Percentiles rank a stretch among this genome's conserved stretches.
These are phyloP conservation scores for Astrephomene gubernaculifera DNA, from an alignment of 139 green algal species.

Conservation along the genomic window DNA sequence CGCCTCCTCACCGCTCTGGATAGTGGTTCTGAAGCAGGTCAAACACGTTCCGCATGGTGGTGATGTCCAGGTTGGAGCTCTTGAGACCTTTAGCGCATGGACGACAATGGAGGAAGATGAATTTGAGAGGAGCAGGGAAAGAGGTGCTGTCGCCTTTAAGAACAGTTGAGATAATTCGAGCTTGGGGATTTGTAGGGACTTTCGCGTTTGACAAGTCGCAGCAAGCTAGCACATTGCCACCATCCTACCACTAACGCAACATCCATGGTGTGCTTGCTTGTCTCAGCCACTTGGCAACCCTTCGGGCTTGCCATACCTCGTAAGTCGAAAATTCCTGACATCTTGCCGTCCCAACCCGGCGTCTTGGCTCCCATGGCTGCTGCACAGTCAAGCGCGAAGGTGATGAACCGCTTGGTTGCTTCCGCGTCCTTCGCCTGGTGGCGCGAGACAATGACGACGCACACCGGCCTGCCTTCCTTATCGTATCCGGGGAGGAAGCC, in stretches of 20 bases:
- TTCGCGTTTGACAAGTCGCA: too few relatives aligned
- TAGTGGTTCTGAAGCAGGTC: slow-evolving; percentile 67
- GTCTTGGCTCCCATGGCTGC: neutral
- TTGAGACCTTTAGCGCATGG: slow-evolving; percentile 44
- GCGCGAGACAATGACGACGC: slow-evolving; percentile 21
- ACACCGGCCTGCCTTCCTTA: neutral
- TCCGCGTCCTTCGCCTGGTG: slow-evolving; percentile 34
- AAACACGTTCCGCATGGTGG: slow-evolving; percentile 55
- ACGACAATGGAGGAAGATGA: too few relatives aligned
- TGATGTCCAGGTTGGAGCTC: slow-evolving; percentile 51
- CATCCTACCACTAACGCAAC: too few relatives aligned
- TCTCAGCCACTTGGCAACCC: too few relatives aligned
- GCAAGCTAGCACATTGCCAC: too few relatives aligned
- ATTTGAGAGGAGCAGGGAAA: too few relatives aligned
- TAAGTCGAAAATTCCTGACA: slow-evolving; percentile 35
- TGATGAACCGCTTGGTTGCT: slow-evolving; percentile 2
- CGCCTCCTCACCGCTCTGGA: slow-evolving; percentile 47
- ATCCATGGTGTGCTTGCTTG: too few relatives aligned
- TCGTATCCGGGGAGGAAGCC: slow-evolving; percentile 30
- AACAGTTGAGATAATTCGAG: too few relatives aligned
- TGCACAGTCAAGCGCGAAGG: slow-evolving; percentile 23
- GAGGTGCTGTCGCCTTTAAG: too few relatives aligned
- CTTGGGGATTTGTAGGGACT: too few relatives aligned
- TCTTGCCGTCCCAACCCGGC: slow-evolving; percentile 43
- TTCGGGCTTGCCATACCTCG: slow-evolving; percentile 3